phyloP scores from a whole-genome alignment of 345 rosid species.

The rapeseed (Brassica napus) region DNA sequence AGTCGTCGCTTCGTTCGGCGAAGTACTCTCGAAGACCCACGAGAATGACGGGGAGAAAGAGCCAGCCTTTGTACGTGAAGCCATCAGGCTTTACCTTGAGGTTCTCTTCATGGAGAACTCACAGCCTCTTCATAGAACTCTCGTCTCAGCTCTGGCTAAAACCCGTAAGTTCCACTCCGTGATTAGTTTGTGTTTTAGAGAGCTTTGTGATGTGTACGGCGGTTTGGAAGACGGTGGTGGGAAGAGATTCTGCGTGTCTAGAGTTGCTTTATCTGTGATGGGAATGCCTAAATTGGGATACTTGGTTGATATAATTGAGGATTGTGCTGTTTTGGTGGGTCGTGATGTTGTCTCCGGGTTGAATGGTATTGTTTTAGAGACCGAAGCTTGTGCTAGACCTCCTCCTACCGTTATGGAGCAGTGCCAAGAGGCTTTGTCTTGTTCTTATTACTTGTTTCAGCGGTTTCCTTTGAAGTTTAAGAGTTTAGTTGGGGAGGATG shows the following conservation, averaged over 20 bases:
- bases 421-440: conserved; percentile 88
- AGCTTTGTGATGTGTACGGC: conserved; percentile 66
- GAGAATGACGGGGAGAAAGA: conserved; percentile 36
- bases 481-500: conserved; percentile 42
- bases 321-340: conserved; percentile 71
- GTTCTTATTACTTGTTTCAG: conserved; percentile 89
- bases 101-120: conserved; percentile 83
- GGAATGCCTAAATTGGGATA: conserved; percentile 88
- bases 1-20: conserved; percentile 60
- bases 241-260: conserved; percentile 74
- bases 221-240: conserved; percentile 37
- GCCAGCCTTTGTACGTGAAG: conserved; percentile 36
- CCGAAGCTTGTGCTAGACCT: conserved; percentile 65
- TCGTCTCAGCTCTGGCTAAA: conserved; percentile 72
- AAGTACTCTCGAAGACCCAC: conserved; percentile 37
- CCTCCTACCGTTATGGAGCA: conserved; percentile 95
- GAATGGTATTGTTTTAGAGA: conserved; percentile 61
- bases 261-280: conserved; percentile 78
- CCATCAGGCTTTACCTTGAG: conserved; percentile 62
- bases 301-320: conserved; percentile 70
- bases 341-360: conserved; percentile 71
- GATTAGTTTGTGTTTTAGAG: conserved; percentile 56
- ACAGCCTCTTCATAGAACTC: conserved; percentile 70
- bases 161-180: conserved; percentile 47
- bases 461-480: conserved; percentile 66